Percentiles rank a stretch among this genome's conserved stretches.
Evolutionary conservation across 495 filamentous ascomycete genomes (phyloP).

Genomic region (Xylaria scruposa): DNA sequence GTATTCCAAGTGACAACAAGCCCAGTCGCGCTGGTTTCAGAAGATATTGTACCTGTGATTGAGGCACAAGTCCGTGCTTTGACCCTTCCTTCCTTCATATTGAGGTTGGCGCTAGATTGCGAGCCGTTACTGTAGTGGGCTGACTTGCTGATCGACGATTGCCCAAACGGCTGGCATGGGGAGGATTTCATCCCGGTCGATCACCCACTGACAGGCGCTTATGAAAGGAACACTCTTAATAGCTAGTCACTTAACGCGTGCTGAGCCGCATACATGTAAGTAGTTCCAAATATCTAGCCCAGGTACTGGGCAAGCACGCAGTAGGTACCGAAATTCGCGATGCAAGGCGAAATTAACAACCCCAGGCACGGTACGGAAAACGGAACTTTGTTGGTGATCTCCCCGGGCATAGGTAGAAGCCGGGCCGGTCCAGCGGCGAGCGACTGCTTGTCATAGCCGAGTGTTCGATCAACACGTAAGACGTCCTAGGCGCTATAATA

Average conservation of each 20-base stretch:
- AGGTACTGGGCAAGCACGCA: background rate
- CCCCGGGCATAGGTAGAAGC: background rate
- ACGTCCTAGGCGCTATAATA: background rate
- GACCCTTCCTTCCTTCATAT: background rate
- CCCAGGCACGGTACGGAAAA: background rate
- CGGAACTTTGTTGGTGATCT: background rate
- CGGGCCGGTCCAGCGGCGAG: slow-evolving; percentile 3
- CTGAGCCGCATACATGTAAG: background rate
- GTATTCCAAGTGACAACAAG: background rate
- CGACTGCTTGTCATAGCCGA: background rate
- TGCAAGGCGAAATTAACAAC: background rate
- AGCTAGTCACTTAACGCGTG: background rate
- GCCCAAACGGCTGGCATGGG: background rate
- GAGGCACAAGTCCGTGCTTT: too few relatives aligned
- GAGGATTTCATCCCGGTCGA: background rate
- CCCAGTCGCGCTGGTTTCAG: background rate
- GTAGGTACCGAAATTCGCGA: background rate
- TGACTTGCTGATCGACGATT: background rate
- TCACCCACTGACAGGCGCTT: background rate
- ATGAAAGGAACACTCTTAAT: background rate
- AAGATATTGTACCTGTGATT: background rate
- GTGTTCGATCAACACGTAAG: background rate
- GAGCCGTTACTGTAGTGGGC: background rate
- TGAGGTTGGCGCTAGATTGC: background rate
- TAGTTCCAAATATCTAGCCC: background rate